Evolutionary conservation across 331 rosid genomes (phyloP), one percentile per base, ranked within the genome.

Genomic region (Erythrophleum ivorense): DNA sequence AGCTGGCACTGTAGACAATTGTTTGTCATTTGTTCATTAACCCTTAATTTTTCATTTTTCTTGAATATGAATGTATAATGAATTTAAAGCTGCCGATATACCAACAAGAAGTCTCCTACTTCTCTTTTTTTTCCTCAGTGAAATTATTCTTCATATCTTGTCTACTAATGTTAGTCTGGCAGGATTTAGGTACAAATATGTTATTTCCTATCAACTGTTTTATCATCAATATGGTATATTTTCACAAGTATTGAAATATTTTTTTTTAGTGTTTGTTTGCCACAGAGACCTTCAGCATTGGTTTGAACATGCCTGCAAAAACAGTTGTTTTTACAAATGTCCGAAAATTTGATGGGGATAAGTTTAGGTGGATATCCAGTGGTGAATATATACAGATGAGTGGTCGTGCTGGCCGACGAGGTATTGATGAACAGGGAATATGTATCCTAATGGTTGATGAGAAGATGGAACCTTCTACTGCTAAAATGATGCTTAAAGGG

Each of bases 331-430:
- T 93, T 88, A 91, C 97, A 70, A 92, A 96, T 78, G 97, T 96
- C 72, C 94, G 95, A 31, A 96, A 96, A 81, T 96, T 93, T 86
- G 98, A 96, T 74, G 98, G 98, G 54, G 97, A 92, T 87, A 94
- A 96, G 79, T 96, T 96, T 87, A 91, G 99, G 89, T 94, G 99
- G 98, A 69, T 94, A 84, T 85, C 97, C 38, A 86, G 99, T 84
- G 99, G 99, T 80, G 99, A 96, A 68, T 96, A 96, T 68, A 96
- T 96, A 84, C 98, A 96, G 84, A 96, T 96, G 99, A 96, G 97
- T 82, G 98, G 99, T 33, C 97, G 97, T 78, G 98, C 99, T 82
- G 98, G 99, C 73, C 94, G 98, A 69, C 94, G 97, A 53, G 97
- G 98, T 83, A 96, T 96, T 88, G 99, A 96, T 94, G 88, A 88